Base-by-base conservation (phyloP, 2,329 filamentous ascomycete species). In the Verticillium isaacii region DNA sequence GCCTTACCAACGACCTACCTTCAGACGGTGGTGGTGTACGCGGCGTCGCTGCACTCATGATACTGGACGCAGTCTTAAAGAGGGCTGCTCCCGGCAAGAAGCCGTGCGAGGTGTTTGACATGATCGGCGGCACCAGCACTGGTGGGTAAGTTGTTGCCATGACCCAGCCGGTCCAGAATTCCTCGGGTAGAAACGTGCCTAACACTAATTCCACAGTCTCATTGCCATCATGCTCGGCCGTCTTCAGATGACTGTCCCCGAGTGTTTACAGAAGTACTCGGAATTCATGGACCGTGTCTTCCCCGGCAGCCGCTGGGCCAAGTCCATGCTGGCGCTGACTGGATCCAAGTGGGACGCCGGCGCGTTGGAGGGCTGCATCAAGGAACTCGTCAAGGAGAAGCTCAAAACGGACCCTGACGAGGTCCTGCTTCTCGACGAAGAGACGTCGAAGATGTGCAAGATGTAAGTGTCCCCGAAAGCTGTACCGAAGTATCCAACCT, bases 211-310 rank as follows among this genome's bases (percentile, higher is more conserved):
- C 29, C 5, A 29, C 29, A 39, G 37, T 1, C 61, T 77, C 17
- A 77, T 79, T 19, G 77, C 77, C 17, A 71, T 80, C 37, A 77
- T 80, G 73, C 72, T 79, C 17, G 75, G 76, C 15, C 73, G 74
- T 11, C 55, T 61, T 2, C 54, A 29, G 11, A 57, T 61, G 54
- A 57, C 36, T 12, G 54, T 50, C 14, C 19, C 25, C 32, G 50
- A 54, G 19, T 32, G 50, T 32, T 41, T 58, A 2, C 14, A 14
- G 3, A 58, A 56, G 5, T 64, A 64, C 61, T 12, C 23, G 12
- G 36, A 62, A 2, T 64, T 39, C 37, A 39, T 39, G 37, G 37
- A 17, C 14, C 37, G 17, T 5, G 37, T 39, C 5, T 39, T 39
- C 17, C 37, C 37, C 4, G 29, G 29, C 29, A 29, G 29, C 5